Conservation (phyloP, 1,284 basidiomycete genomes). For the Boletus smithii region DNA sequence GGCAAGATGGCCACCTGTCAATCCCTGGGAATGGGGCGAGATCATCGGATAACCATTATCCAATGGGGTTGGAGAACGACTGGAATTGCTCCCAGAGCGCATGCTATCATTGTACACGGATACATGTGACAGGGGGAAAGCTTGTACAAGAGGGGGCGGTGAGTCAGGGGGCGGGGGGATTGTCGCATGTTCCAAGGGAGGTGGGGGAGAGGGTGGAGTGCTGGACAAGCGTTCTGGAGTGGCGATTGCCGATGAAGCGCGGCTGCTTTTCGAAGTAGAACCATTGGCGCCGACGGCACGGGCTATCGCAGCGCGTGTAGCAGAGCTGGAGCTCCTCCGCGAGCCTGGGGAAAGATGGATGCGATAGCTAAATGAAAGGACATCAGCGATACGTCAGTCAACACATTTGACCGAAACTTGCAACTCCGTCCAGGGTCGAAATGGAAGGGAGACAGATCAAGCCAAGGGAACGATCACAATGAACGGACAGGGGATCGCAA, state of each 20-base stretch:
- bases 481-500: too few species aligned
- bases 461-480: too few species aligned
- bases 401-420: too few species aligned
- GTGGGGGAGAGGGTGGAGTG: conserved; percentile 41
- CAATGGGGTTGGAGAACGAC: conserved; percentile 43
- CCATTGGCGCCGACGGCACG: conserved; percentile 38
- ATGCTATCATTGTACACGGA: conserved; percentile 39
- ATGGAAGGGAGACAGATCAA: too few species aligned
- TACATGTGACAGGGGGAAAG: conserved; percentile 23
- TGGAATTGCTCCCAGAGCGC: conserved; percentile 37
- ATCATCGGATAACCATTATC: conserved; percentile 39
- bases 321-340: conserved; percentile 50
- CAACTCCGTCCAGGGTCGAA: conserved; percentile 11
- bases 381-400: conserved; percentile 15
- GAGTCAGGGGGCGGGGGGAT: conserved; percentile 36
- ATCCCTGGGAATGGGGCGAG: conserved; percentile 26
- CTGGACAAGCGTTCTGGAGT: conserved; percentile 25
- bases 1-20: conserved; percentile 26
- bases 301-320: conserved; percentile 48
- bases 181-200: conserved; percentile 44
- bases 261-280: conserved; percentile 20
- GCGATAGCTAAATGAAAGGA: conserved; percentile 49
- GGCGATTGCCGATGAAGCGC: conserved; percentile 21
- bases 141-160: conserved; percentile 45
- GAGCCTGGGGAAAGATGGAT: conserved; percentile 73